Conservation (phyloP, 2,329 filamentous ascomycete species). For the Ophiostoma sp. region DNA sequence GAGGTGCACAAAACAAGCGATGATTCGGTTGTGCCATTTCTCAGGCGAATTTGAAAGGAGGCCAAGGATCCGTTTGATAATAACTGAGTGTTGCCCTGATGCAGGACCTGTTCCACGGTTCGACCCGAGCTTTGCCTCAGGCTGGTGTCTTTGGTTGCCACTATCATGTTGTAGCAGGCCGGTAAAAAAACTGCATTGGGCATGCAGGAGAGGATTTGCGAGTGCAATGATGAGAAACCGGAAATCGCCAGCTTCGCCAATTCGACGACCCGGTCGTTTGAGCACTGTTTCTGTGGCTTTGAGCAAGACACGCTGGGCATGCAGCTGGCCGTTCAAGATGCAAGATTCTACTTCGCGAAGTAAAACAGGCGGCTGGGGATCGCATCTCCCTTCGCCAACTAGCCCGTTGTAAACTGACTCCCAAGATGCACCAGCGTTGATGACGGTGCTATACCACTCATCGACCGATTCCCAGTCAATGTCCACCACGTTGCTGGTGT, state of each 20-base stretch:
- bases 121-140: background rate
- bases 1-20: constrained; percentile 75
- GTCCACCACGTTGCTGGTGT: constrained; percentile 48
- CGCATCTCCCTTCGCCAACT: constrained; percentile 38
- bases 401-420: constrained; percentile 58
- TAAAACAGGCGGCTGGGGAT: constrained; percentile 42
- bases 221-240: constrained; percentile 78
- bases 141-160: constrained; percentile 25
- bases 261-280: constrained; percentile 71
- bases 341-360: constrained; percentile 46
- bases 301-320: constrained; percentile 68
- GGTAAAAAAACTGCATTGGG: constrained; percentile 42
- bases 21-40: constrained; percentile 73
- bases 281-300: constrained; percentile 78
- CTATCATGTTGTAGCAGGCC: constrained; percentile 40
- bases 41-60: constrained; percentile 73
- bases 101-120: constrained; percentile 44
- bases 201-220: constrained; percentile 73
- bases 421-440: constrained; percentile 70
- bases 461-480: constrained; percentile 73
- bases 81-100: constrained; percentile 72
- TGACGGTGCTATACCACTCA: constrained; percentile 72
- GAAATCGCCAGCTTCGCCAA: constrained; percentile 68
- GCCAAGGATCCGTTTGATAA: constrained; percentile 82
- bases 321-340: constrained; percentile 61